Percentiles rank a stretch among this genome's conserved stretches.
Evolutionary conservation across 176 grass and related monocot species (phyloP).

Genomic region (Echinochloa phyllopogon): DNA sequence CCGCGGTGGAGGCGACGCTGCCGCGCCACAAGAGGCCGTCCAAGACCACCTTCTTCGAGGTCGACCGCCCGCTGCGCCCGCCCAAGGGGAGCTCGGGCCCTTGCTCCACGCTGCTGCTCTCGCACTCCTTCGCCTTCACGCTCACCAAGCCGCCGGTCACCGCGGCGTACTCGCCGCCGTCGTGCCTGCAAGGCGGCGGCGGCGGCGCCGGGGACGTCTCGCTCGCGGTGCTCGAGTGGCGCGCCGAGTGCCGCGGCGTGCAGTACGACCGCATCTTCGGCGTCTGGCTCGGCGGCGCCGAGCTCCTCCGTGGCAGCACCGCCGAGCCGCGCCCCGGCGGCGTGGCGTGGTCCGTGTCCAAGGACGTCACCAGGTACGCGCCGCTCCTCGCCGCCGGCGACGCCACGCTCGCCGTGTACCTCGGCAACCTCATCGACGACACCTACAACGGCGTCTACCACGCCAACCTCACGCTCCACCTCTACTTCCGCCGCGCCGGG

Average conservation of each 20-base stretch:
- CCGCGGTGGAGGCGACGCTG: constrained; percentile 28
- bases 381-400: constrained; percentile 51
- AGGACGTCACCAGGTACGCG: constrained; percentile 78
- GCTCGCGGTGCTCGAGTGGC: constrained; percentile 73
- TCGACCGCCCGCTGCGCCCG: constrained; percentile 60
- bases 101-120: constrained; percentile 70
- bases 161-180: constrained; percentile 58
- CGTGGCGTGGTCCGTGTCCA: constrained; percentile 67
- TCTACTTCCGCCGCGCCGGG: constrained; percentile 48
- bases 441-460: constrained; percentile 75
- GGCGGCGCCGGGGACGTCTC: constrained; percentile 38
- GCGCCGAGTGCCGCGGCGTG: constrained; percentile 56
- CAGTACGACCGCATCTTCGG: constrained; percentile 84
- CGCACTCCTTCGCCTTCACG: constrained; percentile 72
- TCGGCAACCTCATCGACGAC: constrained; percentile 73
- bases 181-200: constrained; percentile 37
- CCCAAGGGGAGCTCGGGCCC: constrained; percentile 47
- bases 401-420: constrained; percentile 64
- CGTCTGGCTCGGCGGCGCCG: constrained; percentile 81
- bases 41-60: constrained; percentile 76
- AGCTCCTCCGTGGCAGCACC: constrained; percentile 78
- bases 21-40: constrained; percentile 1
- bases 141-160: constrained; percentile 62
- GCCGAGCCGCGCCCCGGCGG: constrained; percentile 68
- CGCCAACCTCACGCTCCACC: constrained; percentile 69